Percentiles rank a stretch among this genome's conserved stretches.
Conservation (phyloP, 306 rosid genomes). For the Begonia peltatifolia region DNA sequence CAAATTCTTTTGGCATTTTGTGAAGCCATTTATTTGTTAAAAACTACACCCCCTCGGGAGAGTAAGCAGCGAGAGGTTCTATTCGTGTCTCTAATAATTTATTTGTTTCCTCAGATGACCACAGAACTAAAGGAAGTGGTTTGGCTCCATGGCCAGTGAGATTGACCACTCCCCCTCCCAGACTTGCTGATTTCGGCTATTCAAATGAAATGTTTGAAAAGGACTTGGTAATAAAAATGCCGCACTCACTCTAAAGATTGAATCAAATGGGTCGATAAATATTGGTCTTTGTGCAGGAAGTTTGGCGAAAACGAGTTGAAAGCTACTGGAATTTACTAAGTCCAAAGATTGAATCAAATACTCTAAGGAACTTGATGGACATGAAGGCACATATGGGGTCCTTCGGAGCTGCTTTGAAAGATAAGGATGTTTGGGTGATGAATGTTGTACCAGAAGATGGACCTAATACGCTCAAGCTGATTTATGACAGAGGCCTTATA, state of each 20-base stretch:
- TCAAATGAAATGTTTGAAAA: constrained; percentile 70
- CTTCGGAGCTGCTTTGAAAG: constrained; percentile 79
- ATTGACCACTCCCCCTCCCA: constrained; percentile 76
- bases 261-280: constrained; percentile 54
- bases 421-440: constrained; percentile 92
- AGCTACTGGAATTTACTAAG: constrained; percentile 75
- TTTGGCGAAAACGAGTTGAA: constrained; percentile 63
- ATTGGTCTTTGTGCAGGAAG: constrained; percentile 97
- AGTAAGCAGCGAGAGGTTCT: too few species aligned
- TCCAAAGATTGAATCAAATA: constrained; percentile 48
- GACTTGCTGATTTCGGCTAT: constrained; percentile 87
- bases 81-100: not conserved
- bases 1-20: too few species aligned
- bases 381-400: constrained; percentile 92
- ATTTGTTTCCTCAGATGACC: constrained; percentile 44
- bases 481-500: constrained; percentile 86
- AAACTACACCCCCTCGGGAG: too few species aligned
- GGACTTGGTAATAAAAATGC: constrained; percentile 46
- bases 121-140: constrained; percentile 67
- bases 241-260: constrained; percentile 22
- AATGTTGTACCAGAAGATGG: constrained; percentile 81
- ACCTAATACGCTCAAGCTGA: constrained; percentile 71
- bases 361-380: constrained; percentile 80
- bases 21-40: too few species aligned
- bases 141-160: constrained; percentile 93